Evolutionary conservation across 2,329 filamentous ascomycete genomes (phyloP), one percentile per base, ranked within the genome.

Genomic region (Aspergillaceae sp.): DNA sequence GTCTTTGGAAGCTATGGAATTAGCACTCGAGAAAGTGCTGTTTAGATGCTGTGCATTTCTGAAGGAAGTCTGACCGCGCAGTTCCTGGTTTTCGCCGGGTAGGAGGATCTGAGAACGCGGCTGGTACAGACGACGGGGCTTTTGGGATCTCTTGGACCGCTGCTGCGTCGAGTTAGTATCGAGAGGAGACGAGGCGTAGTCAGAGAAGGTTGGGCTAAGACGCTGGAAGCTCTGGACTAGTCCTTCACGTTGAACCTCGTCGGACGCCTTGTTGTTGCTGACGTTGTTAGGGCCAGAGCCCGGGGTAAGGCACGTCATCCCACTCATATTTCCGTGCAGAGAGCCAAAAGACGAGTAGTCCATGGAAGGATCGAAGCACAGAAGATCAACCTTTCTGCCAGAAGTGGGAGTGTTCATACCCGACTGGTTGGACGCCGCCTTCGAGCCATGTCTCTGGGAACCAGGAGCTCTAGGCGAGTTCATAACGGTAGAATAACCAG

Each of bases 81-180:
- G 44, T 6, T 51, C 51, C 19, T 44, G 44, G 9, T 37, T 35
- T 7, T 30, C 33, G 4, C 32, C 33, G 4, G 42, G 42, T n/a
- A 40, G 34, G 7, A 34, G 37, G 4, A 41, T 36, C 27, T 51
- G 50, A 9, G 50, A 46, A 8, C 53, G 52, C 5, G 48, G 44
- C 30, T 57, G 51, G 41, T 56, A 58, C 32, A 60, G 41, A 29
- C 55, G 55, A 34, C 57, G 57, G 8, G 56, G 53, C 41, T 48
- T 56, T 10, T 47, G 49, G 1, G 41, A 29, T 27, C 44, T 55
- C 48, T 48, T 58, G 41, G 48, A 44, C 29, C 50, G 54, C 7
- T 26, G 26, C 40, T 51, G 50, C 41, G 40, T 3, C 35, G 11
- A 8, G 41, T 38, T 11, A 11, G 35, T 28, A 35, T 55, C 52